Percentiles rank a stretch among this genome's conserved stretches.
Evolutionary conservation across 148 eudicot genomes (phyloP).

Genomic region (Persicaria tinctoria): DNA sequence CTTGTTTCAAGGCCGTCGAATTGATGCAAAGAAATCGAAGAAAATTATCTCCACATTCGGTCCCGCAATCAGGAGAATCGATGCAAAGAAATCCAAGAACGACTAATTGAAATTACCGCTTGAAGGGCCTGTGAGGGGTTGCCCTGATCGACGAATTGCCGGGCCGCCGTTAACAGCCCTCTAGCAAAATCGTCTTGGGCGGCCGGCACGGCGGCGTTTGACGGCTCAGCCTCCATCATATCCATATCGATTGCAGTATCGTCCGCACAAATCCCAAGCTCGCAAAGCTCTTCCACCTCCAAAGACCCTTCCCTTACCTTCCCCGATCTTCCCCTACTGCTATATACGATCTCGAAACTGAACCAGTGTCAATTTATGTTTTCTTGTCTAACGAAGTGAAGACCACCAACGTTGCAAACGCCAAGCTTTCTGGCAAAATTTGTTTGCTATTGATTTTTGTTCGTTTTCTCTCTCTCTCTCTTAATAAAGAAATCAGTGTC

Average conservation of each 20-base stretch:
- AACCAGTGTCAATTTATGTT: neutral
- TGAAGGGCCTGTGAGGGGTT: slow-evolving; percentile 79
- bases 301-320: too few species aligned
- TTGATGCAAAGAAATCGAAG: neutral
- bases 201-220: slow-evolving; percentile 9
- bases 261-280: neutral
- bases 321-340: neutral
- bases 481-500: too few species aligned
- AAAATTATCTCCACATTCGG: neutral
- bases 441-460: neutral
- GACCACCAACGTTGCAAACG: neutral
- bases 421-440: neutral
- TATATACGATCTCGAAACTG: neutral
- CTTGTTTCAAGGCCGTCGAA: neutral
- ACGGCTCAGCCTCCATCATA: slow-evolving; percentile 42
- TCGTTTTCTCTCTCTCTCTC: too few species aligned
- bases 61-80: neutral
- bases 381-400: neutral
- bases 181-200: slow-evolving; percentile 24
- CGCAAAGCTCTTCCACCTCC: neutral
- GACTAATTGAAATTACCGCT: slow-evolving; percentile 40
- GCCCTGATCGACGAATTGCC: slow-evolving; percentile 67
- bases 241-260: slow-evolving; percentile 36
- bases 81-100: neutral
- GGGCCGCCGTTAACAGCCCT: slow-evolving; percentile 42